Percentiles rank a stretch among this genome's conserved stretches.
These are phyloP conservation scores for Hanseniaspora jakobsenii DNA, from an alignment of 805 yeast genomes.

Conservation along the genomic window DNA sequence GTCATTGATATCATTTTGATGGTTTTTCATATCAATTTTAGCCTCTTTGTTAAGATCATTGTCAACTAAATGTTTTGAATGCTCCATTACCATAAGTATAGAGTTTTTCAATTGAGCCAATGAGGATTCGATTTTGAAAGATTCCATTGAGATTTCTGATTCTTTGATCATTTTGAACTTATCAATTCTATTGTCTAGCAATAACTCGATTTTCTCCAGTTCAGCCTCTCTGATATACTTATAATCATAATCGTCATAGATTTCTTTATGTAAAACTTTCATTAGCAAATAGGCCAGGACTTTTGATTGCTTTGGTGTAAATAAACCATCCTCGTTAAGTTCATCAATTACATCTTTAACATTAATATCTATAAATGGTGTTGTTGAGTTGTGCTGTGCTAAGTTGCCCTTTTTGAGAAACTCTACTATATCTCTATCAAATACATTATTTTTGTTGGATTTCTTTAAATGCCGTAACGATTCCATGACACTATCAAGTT, in stretches of 20 bases:
- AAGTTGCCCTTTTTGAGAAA: neutral
- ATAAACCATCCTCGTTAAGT: constrained; percentile 17
- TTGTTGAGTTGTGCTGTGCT: neutral
- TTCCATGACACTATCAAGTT: neutral
- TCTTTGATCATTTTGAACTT: constrained; percentile 72
- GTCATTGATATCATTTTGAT: constrained; percentile 70
- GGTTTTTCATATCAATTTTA: constrained; percentile 74
- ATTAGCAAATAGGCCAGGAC: constrained; percentile 28
- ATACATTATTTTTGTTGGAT: neutral
- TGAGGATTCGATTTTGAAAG: constrained; percentile 53
- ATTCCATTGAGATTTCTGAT: constrained; percentile 55
- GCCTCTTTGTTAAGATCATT: constrained; percentile 58
- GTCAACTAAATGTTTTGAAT: constrained; percentile 49
- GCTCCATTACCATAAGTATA: constrained; percentile 62
- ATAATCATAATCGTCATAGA: constrained; percentile 34
- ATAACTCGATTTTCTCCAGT: constrained; percentile 73
- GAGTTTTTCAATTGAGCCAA: constrained; percentile 61
- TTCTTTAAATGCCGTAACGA: neutral
- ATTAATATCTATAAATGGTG: constrained; percentile 8
- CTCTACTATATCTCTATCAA: neutral
- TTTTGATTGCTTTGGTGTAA: constrained; percentile 22
- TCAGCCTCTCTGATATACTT: constrained; percentile 38
- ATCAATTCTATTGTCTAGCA: constrained; percentile 85
- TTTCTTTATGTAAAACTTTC: constrained; percentile 28
- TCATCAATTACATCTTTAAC: constrained; percentile 7